A percentile compares a stretch with the other conserved stretches of the same genome.
These are phyloP conservation scores for Glaciozyma martinii DNA, from an alignment of 768 basidiomycete genomes.

Conservation along the genomic window DNA sequence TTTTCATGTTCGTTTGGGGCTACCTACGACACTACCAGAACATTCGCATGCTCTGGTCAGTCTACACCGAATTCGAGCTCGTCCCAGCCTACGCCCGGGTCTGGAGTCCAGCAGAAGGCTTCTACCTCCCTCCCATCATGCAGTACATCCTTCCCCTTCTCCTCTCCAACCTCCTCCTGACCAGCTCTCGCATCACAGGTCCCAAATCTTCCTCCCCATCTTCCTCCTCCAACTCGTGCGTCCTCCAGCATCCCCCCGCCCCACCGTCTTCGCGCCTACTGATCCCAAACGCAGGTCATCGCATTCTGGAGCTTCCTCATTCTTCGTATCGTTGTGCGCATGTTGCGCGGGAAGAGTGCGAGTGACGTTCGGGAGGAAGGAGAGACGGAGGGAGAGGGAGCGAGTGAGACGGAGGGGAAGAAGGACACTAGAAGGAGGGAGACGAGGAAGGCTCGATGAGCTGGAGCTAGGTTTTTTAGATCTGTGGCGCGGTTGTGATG, in stretches of 20 bases:
- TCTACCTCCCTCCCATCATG: neutral
- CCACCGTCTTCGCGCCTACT: no score
- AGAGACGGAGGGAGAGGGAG: neutral
- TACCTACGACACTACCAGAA: constrained; percentile 55
- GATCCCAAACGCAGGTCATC: neutral
- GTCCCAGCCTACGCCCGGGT: neutral
- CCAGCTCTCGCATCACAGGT: neutral
- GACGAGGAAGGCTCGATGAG: no score
- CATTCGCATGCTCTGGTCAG: constrained; percentile 44
- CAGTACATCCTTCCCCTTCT: neutral
- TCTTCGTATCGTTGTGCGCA: neutral
- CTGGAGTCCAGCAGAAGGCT: neutral
- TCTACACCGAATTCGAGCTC: constrained; percentile 1
- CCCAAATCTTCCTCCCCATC: constrained; percentile 4
- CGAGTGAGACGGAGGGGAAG: neutral
- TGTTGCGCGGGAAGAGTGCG: neutral
- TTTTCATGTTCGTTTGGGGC: constrained; percentile 33
- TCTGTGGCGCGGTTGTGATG: no score
- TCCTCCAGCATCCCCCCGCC: no score
- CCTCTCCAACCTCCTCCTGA: neutral
- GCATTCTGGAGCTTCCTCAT: constrained; percentile 1
- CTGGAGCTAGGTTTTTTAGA: no score
- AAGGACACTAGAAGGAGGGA: neutral
- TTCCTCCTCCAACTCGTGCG: neutral
- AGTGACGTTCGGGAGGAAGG: constrained; percentile 1